Percentiles rank a stretch among this genome's conserved stretches.
phyloP scores from a whole-genome alignment of 1,284 basidiomycete species.

The Hymenochaete sp. region DNA sequence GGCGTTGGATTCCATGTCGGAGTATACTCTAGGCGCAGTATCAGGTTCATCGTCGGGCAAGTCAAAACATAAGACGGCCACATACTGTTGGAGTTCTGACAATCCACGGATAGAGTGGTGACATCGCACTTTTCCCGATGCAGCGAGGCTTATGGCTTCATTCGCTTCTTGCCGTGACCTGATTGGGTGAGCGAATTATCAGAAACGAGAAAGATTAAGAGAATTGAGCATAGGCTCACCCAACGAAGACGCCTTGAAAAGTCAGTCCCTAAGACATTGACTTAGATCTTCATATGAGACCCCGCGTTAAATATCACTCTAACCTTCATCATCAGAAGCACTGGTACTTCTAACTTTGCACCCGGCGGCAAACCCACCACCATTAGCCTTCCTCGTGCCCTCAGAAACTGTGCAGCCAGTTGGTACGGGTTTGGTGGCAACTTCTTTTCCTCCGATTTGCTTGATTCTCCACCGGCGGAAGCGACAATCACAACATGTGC shows the following conservation, averaged over 20 bases:
- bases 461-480: constrained; percentile 21
- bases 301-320: not conserved
- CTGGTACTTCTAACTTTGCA: not conserved
- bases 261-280: not conserved
- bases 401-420: constrained; percentile 37
- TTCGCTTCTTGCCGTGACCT: constrained; percentile 61
- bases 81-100: constrained; percentile 43
- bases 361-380: constrained; percentile 37
- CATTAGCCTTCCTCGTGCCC: constrained; percentile 33
- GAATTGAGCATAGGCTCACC: not conserved
- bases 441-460: too few species aligned
- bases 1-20: not conserved
- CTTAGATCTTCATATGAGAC: not conserved
- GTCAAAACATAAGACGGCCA: too few species aligned
- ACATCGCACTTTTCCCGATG: constrained; percentile 57
- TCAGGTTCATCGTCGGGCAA: too few species aligned
- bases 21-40: not conserved
- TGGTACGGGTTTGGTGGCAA: too few species aligned
- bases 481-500: constrained; percentile 38
- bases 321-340: not conserved
- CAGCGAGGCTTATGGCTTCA: constrained; percentile 67
- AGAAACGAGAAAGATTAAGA: not conserved
- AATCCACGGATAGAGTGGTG: constrained; percentile 44
- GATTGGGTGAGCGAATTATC: not conserved
- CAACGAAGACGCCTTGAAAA: not conserved